Base-by-base conservation (phyloP, 2,329 filamentous ascomycete genomes). In the Macroventuria anomochaeta region DNA sequence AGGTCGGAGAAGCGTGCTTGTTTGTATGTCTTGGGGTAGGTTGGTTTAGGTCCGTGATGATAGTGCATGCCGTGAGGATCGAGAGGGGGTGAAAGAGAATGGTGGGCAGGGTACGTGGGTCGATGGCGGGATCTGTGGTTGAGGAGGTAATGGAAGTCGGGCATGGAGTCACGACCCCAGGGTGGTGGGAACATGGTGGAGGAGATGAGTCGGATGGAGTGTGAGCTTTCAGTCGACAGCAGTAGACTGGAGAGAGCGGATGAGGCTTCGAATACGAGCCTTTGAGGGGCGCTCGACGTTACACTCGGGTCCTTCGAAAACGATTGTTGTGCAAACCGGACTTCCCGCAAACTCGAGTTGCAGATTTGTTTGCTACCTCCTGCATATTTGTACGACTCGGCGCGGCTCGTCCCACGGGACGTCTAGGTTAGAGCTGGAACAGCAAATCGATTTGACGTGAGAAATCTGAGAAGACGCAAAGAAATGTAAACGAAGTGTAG, bases 281-380 rank as follows among this genome's bases (percentile, higher is more conserved):
- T 34, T 40, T 32, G 20, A 48, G 7, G n/a, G 18, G 12, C 6
- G 17, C 25, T 7, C 11, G 20, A 25, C 17, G 36, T 41, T 53
- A 37, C 31, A 46, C 36, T 34, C 11, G 34, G 10, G 21, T 18
- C 13, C 34, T 39, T 34, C 29, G 10, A 52, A 17, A 17, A 36
- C 15, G 34, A 25, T 46, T 53, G 49, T 46, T 42, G 49, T 37
- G 49, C 41, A 46, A 46, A 52, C 41, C 8, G 17, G 21, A 15
- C 49, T 29, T 26, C 23, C n/a, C 25, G 31, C 49, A 36, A 53
- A 41, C 41, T 15, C n/a, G 18, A 37, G 37, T 25, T 40, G 48
- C 21, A 29, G n/a, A 7, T 13, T 18, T 37, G 42, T 42, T 42
- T 53, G 49, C 31, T 53, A 21, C 31, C 26, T 41, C 15, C 18